Base-by-base conservation (phyloP, 164 flowering plant species). In the Aristolochia contorta region DNA sequence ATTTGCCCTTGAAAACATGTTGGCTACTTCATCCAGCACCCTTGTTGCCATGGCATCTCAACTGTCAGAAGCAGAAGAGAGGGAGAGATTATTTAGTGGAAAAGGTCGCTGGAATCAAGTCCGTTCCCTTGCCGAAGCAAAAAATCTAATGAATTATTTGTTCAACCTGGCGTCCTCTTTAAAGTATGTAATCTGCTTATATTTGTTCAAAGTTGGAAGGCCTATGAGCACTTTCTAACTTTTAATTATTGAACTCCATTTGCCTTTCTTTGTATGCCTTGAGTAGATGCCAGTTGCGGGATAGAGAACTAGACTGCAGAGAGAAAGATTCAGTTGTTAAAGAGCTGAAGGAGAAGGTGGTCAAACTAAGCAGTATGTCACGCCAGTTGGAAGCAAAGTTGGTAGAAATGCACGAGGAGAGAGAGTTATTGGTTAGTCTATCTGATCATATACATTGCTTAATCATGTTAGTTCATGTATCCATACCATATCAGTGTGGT, bases 61-160 rank as follows among this genome's bases (percentile, higher is more conserved):
- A 14, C 69, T 94, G 53, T 94, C 99, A 23, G 99, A 91, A 72
- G 99, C 97, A 60, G 97, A 91, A 70, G 97, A 91, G 67, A 91
- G 91, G 54, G 99, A 94, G 60, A 79, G 92, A 22, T 64, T 77
- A 21, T 84, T 89, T 60, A 81, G 79, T 76, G 99, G 97, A 47
- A 78, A 79, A 65, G 99, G 99, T 32, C 87, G 97, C 21, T 94
- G 99, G 99, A 89, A 83, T 68, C 96, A 91, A 77, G 87, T 91
- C 59, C 89, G 93, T 2, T 80, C 95, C 54, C 82, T 94, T 59
- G 79, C 87, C 55, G 99, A 94, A 57, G 99, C 99, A n/a, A 94
- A 89, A 68, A 84, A 80, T 66, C 50, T 89, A 54, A 82, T 94
- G 93, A 88, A 89, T 67, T 71, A 74, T 72, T 74, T 94, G 47